Base-by-base conservation (phyloP, 2,329 filamentous ascomycete genomes). In the Leptographium radiaticola region DNA sequence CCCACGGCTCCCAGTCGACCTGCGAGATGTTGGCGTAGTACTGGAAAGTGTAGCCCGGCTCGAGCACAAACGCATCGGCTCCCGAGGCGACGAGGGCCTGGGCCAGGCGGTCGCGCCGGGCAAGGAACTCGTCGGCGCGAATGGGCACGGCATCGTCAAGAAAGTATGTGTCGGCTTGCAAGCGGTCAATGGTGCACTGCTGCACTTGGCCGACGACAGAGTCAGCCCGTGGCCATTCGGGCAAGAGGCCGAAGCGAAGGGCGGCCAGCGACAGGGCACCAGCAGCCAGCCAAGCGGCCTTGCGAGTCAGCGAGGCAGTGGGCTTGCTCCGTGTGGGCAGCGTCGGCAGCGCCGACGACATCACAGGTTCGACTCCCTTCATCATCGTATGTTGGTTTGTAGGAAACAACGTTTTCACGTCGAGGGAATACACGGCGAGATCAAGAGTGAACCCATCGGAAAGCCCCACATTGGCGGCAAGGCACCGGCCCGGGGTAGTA, bases 21-120 rank as follows among this genome's bases (percentile, higher is more conserved):
- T 83, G 80, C 1, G 76, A 80, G 44, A 79, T 70, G 60, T 84
- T 83, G 48, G 71, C 79, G 60, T 81, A 84, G 63, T 83, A 81
- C 65, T 79, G 75, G 58, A 83, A 83, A 0, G 78, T 81, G 60
- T 81, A 83, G 2, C 80, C 80, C 2, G 81, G 81, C 61, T 84
- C 81, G 1, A 82, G 68, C 2, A 81, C 68, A 58, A 84, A 84
- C 0, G 77, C 80, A 62, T 82, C 78, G 1, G 75, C 64, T 1
- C 65, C 67, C 44, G 78, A 75, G 0, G 65, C 65, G 12, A 69
- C 66, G n/a, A 84, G 65, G 10, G 79, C 79, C 54, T 65, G 61
- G 1, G 80, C 80, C 1, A 84, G 68, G n/a, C 72, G 71, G 54
- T 82, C 71, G 12, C 80, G 70, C 2, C 80, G 74, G 18, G 71